Percentiles rank a stretch among this genome's conserved stretches.
These are phyloP conservation scores for Jacaranda mimosifolia DNA, from an alignment of 257 asterid genomes.

Conservation along the genomic window DNA sequence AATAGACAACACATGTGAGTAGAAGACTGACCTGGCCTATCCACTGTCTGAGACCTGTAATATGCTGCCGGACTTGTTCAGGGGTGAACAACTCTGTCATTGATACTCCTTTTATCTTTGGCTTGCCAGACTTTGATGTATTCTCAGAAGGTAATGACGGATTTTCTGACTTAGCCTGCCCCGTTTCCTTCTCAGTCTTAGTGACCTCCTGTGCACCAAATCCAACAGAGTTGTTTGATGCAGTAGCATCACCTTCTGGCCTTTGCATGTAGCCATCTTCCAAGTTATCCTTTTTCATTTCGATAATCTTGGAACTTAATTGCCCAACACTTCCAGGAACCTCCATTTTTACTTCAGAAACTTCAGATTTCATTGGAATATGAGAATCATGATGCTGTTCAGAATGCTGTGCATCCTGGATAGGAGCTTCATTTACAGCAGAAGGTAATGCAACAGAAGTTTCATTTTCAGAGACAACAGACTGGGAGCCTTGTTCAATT, in stretches of 20 bases:
- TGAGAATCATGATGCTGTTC: slow-evolving; percentile 52
- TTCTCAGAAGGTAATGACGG: slow-evolving; percentile 60
- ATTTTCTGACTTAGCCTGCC: slow-evolving; percentile 62
- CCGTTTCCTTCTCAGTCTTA: slow-evolving; percentile 67
- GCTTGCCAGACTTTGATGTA: slow-evolving; percentile 89
- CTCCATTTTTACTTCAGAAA: slow-evolving; percentile 63
- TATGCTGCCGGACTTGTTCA: slow-evolving; percentile 90
- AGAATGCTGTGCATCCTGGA: slow-evolving; percentile 47
- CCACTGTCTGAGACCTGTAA: slow-evolving; percentile 93
- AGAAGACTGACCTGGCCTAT: slow-evolving; percentile 87
- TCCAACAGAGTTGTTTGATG: slow-evolving; percentile 53
- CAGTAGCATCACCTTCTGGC: slow-evolving; percentile 53
- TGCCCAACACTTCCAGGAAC: slow-evolving; percentile 55
- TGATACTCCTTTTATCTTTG: slow-evolving; percentile 91
- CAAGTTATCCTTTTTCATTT: slow-evolving; percentile 51
- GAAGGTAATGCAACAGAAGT: slow-evolving; percentile 50
- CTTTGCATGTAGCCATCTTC: slow-evolving; percentile 49
- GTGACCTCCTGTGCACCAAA: slow-evolving; percentile 54
- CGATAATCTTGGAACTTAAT: slow-evolving; percentile 49
- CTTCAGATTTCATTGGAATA: slow-evolving; percentile 59
- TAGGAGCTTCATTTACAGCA: slow-evolving; percentile 53
- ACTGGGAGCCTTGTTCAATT: slow-evolving; percentile 72
- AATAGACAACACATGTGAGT: slow-evolving; percentile 21
- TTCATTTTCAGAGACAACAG: slow-evolving; percentile 60
- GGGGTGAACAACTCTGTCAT: slow-evolving; percentile 94